These are phyloP conservation scores for Candida piceae DNA, from an alignment of 805 yeast species.

Conservation along the genomic window DNA sequence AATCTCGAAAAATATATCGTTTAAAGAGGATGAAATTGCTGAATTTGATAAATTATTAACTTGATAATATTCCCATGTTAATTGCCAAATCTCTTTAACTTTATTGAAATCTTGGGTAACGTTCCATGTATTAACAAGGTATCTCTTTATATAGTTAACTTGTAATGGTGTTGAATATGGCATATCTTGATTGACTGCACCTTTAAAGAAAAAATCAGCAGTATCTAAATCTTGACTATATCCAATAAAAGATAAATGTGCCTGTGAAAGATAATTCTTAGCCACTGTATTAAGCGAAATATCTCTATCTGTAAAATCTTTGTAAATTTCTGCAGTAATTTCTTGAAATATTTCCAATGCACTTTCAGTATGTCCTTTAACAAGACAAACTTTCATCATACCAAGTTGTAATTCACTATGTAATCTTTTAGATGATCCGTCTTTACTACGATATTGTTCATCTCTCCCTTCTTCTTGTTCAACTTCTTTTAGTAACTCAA, in stretches of 20 bases:
- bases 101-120: slow-evolving; percentile 51
- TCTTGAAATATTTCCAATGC: slow-evolving; percentile 62
- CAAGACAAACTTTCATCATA: slow-evolving; percentile 66
- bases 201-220: slow-evolving; percentile 68
- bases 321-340: slow-evolving; percentile 45
- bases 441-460: neutral
- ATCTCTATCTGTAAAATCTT: slow-evolving; percentile 15
- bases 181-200: slow-evolving; percentile 58
- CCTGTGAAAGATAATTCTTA: slow-evolving; percentile 55
- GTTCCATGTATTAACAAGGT: slow-evolving; percentile 55
- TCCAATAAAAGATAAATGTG: slow-evolving; percentile 75
- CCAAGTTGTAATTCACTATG: slow-evolving; percentile 54
- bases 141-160: slow-evolving; percentile 64
- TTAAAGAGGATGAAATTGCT: slow-evolving; percentile 66
- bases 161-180: slow-evolving; percentile 70
- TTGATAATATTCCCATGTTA: slow-evolving; percentile 53
- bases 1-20: slow-evolving; percentile 62
- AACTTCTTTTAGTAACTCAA: too few relatives aligned
- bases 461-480: too few relatives aligned
- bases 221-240: slow-evolving; percentile 65
- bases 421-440: neutral
- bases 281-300: slow-evolving; percentile 27
- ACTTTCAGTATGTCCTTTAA: slow-evolving; percentile 54
- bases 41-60: slow-evolving; percentile 43
- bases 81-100: slow-evolving; percentile 57